Conservation (phyloP, 495 filamentous ascomycete genomes). For the Podospora tetraspora region DNA sequence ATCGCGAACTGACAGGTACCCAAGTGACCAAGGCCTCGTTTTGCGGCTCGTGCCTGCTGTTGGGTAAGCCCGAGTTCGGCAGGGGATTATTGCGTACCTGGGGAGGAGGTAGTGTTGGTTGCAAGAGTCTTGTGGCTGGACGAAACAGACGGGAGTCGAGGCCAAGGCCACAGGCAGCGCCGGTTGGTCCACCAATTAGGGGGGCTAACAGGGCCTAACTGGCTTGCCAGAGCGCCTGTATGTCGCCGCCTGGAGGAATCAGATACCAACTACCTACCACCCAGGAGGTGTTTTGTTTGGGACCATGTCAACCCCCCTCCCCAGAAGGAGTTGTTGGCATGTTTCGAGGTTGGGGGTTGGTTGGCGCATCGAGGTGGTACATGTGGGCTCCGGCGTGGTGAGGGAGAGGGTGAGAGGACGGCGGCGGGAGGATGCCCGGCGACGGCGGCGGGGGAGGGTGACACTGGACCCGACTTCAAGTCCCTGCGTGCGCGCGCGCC, state of each 20-base stretch:
- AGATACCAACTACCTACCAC: background rate
- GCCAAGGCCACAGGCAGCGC: background rate
- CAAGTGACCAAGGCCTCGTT: background rate
- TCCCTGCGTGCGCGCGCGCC: background rate
- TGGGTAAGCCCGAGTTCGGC: background rate
- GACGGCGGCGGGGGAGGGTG: background rate
- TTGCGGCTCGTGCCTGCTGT: background rate
- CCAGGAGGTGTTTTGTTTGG: background rate
- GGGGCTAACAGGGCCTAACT: background rate
- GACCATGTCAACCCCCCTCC: background rate
- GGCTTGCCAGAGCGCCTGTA: background rate
- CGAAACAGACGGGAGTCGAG: background rate
- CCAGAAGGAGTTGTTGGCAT: background rate
- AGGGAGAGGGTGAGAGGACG: background rate
- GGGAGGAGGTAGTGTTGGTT: background rate
- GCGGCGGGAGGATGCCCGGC: background rate
- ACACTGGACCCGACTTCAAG: background rate
- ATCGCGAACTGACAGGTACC: background rate
- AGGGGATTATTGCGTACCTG: background rate
- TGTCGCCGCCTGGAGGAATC: background rate
- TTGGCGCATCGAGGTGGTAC: background rate
- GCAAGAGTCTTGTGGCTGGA: background rate
- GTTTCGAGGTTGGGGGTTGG: background rate
- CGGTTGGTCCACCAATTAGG: background rate
- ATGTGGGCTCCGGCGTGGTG: background rate